Evolutionary conservation across 805 yeast species (phyloP), one percentile per base, ranked within the genome.

Genomic region (Scheffersomyces stipitis): DNA sequence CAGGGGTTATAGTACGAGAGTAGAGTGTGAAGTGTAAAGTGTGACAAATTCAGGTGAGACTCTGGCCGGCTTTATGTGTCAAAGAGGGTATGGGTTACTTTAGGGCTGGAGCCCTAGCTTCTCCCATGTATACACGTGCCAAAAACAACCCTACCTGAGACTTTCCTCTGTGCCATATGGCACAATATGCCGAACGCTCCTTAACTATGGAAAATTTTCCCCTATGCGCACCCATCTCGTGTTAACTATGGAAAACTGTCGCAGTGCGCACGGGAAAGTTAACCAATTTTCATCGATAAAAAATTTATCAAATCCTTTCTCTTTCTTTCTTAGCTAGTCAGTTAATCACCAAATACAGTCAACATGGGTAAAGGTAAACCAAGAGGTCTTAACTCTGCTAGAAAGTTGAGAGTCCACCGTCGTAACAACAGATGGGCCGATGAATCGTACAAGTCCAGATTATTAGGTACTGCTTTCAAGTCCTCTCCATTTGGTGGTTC

Each of bases 391-490:
- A 91, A 93, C 88, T 85, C 99, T 73, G 99, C 99, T 71, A 88
- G 99, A 86, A 93, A 93, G 83, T 86, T 93, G 78, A 90, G 99
- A 85, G 89, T 84, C 76, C 95, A 87, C 90, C 90, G 99, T 78
- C 91, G 98, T 78, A 90, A 90, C 86, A 93, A 93, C 89, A 93
- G 96, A 81, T 93, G 99, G 99, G 97, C 99, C 63, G 99, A 93
- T 76, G 83, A 84, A 74, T 76, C 88, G 66, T 95, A 89, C 82
- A 95, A 95, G 85, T 79, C 96, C 76, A 90, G 99, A 84, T 86
- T 93, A 71, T 83, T 93, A 72, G 99, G 99, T 64, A 93, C 99
- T 62, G 96, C 97, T 63, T 93, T 85, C 96, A 93, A 90, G 82
- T 93, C 96, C 55, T 93, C 99, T 68, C 99, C 99, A 76, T 93